Conservation (phyloP, 768 basidiomycete genomes). For the Lactarius hatsudake region DNA sequence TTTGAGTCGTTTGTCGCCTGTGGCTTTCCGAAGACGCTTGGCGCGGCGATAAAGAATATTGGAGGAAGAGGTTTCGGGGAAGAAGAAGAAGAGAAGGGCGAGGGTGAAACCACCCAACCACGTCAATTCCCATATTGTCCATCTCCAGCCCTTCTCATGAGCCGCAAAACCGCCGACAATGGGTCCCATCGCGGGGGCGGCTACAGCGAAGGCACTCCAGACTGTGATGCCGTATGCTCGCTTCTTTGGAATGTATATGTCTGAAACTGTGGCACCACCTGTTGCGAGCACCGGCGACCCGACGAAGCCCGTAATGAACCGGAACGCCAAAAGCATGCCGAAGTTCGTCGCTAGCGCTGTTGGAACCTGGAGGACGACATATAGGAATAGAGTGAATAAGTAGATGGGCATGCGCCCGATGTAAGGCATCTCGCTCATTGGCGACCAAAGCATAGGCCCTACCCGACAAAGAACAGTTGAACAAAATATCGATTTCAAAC, state of each 20-base stretch:
- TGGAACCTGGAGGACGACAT: constrained; percentile 36
- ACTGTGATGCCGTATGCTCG: constrained; percentile 31
- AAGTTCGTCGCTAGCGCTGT: constrained; percentile 35
- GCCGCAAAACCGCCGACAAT: constrained; percentile 37
- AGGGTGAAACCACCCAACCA: constrained; percentile 35
- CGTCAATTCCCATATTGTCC: constrained; percentile 36
- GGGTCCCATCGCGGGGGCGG: constrained; percentile 35
- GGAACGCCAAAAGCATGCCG: constrained; percentile 35
- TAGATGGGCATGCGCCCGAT: constrained; percentile 38
- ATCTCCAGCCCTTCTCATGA: constrained; percentile 35
- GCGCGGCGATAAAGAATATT: constrained; percentile 37
- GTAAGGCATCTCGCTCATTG: constrained; percentile 36
- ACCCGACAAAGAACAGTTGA: constrained; percentile 25
- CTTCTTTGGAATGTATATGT: constrained; percentile 30
- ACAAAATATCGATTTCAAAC: not conserved
- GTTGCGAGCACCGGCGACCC: constrained; percentile 38
- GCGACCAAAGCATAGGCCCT: constrained; percentile 32
- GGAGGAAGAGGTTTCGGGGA: constrained; percentile 35
- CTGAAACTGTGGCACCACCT: constrained; percentile 33
- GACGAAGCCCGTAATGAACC: constrained; percentile 39
- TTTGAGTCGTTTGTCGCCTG: constrained; percentile 32
- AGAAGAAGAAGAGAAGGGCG: constrained; percentile 32
- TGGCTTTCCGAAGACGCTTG: constrained; percentile 33
- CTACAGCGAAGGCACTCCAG: constrained; percentile 33
- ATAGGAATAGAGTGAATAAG: constrained; percentile 34